Evolutionary conservation across 331 rosid species (phyloP).

Genomic region (Pyrus hybrid): DNA sequence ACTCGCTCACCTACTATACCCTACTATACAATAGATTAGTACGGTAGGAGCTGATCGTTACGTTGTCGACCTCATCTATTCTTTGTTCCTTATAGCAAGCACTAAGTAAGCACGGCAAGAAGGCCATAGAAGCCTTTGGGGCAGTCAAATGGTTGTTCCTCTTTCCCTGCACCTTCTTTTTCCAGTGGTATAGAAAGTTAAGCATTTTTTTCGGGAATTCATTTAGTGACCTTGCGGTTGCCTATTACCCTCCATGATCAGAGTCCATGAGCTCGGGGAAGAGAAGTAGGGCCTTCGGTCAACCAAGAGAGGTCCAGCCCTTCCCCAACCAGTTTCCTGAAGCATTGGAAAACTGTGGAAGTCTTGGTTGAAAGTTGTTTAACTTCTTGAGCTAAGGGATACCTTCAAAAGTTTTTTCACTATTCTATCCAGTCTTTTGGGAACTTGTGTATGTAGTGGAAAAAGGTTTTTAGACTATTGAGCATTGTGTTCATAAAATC

Average conservation of each 20-base stretch:
- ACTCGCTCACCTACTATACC: too few species aligned
- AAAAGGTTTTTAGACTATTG: background rate
- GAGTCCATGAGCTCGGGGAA: background rate
- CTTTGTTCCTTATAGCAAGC: background rate
- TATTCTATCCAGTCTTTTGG: background rate
- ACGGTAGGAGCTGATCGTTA: background rate
- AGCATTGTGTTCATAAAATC: background rate
- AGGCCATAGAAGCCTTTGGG: background rate
- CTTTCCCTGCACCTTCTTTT: background rate
- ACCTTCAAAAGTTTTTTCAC: too few species aligned
- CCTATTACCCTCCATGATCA: background rate
- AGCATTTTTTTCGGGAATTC: background rate
- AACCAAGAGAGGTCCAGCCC: background rate
- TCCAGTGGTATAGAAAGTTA: background rate
- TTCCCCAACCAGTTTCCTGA: background rate
- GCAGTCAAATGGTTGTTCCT: background rate
- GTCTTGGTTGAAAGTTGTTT: background rate
- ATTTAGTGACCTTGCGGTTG: background rate
- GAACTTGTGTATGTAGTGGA: background rate
- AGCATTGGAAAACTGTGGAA: background rate
- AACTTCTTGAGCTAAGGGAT: background rate
- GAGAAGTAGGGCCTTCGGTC: background rate
- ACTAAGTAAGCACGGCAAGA: background rate
- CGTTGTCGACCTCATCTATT: background rate
- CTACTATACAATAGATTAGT: background rate